phyloP scores from a whole-genome alignment of 1,139 yeast species.

The Taiozyma sp. region DNA sequence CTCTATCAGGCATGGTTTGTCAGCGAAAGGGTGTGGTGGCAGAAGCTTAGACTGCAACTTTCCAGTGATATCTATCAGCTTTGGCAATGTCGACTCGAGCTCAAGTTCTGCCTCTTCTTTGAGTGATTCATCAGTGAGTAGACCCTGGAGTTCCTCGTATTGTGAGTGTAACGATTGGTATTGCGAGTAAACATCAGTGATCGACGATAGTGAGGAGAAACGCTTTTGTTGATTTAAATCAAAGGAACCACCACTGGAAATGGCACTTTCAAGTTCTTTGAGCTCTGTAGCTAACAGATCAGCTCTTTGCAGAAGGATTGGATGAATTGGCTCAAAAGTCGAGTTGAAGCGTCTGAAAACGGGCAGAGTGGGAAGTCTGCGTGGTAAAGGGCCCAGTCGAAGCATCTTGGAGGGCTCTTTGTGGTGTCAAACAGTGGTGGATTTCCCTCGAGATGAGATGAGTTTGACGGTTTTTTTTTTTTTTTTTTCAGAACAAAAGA shows the following conservation, averaged over 20 bases:
- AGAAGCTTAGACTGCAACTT: constrained; percentile 54
- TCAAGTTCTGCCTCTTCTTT: constrained; percentile 35
- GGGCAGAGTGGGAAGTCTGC: neutral
- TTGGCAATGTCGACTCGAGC: constrained; percentile 26
- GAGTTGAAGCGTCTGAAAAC: constrained; percentile 4
- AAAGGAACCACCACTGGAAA: constrained; percentile 40
- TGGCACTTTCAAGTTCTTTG: constrained; percentile 38
- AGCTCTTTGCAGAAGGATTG: constrained; percentile 62
- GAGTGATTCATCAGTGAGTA: constrained; percentile 30
- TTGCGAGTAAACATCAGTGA: constrained; percentile 47
- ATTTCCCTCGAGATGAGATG: neutral
- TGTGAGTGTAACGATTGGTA: constrained; percentile 36
- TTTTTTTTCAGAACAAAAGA: neutral
- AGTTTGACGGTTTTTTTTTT: neutral
- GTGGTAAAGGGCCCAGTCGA: neutral
- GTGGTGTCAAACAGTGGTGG: neutral
- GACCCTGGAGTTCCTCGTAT: constrained; percentile 34
- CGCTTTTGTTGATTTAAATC: constrained; percentile 52
- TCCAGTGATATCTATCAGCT: constrained; percentile 30
- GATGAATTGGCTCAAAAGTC: constrained; percentile 41
- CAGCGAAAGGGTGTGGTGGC: constrained; percentile 77
- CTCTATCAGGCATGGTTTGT: constrained; percentile 76
- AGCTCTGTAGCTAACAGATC: constrained; percentile 48
- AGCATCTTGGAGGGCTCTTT: neutral
- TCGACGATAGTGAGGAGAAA: constrained; percentile 49